Conservation (phyloP, 495 filamentous ascomycete species). For the Penicillium canescens region DNA sequence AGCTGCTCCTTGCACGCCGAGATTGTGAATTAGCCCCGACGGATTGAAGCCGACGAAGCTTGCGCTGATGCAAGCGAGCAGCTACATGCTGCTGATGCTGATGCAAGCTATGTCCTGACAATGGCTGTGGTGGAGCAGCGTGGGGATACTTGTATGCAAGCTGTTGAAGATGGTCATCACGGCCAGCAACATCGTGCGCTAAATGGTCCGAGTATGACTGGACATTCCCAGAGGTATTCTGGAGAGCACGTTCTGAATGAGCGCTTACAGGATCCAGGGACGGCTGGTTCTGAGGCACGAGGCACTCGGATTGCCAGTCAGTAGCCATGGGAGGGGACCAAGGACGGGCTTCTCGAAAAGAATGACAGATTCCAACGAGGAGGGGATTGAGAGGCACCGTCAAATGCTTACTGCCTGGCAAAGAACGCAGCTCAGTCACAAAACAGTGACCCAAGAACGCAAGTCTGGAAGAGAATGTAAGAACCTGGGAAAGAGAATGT, state of each 20-base stretch:
- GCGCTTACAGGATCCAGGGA: conserved; percentile 40
- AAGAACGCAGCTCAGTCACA: conserved; percentile 46
- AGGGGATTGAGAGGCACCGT: conserved; percentile 35
- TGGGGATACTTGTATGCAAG: conserved; percentile 44
- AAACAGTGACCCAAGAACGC: conserved; percentile 38
- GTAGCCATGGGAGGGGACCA: conserved; percentile 48
- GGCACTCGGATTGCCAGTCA: conserved; percentile 49
- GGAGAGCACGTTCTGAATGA: conserved; percentile 46
- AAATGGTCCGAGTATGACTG: conserved; percentile 46
- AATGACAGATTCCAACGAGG: conserved; percentile 53
- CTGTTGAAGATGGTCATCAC: conserved; percentile 42
- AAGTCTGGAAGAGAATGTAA: conserved; percentile 48
- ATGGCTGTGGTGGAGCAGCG: conserved; percentile 30
- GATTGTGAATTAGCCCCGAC: conserved; percentile 31
- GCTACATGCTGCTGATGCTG: conserved; percentile 29
- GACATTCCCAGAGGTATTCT: conserved; percentile 51
- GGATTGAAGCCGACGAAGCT: conserved; percentile 41
- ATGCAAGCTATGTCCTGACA: conserved; percentile 30
- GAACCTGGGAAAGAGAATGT: conserved; percentile 61
- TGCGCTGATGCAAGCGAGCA: conserved; percentile 38
- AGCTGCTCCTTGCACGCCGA: conserved; percentile 37
- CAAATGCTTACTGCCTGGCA: conserved; percentile 46
- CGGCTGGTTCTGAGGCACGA: conserved; percentile 43
- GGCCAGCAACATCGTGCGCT: conserved; percentile 32
- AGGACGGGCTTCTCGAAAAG: conserved; percentile 48